phyloP scores from a whole-genome alignment of 805 yeast species.

The Wickerhamomyces mucosus region DNA sequence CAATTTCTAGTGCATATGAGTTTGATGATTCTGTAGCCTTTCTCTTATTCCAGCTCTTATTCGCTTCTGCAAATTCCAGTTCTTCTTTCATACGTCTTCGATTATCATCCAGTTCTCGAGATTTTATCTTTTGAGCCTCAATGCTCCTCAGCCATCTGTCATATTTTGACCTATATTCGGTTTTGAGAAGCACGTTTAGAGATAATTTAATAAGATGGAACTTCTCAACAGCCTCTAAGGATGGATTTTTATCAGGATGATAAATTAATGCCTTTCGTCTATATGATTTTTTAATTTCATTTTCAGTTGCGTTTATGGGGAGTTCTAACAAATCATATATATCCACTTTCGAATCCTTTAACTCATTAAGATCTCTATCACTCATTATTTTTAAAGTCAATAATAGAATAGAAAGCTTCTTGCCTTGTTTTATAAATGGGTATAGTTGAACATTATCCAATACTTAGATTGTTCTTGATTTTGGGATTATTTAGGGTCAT shows the following conservation, averaged over 20 bases:
- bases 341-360: conserved; percentile 10
- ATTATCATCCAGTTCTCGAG: conserved; percentile 8
- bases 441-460: too few relatives aligned
- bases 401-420: neutral
- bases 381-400: neutral
- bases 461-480: too few relatives aligned
- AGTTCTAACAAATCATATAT: conserved; percentile 62
- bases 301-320: conserved; percentile 46
- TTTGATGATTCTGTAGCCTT: conserved; percentile 4
- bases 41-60: conserved; percentile 10
- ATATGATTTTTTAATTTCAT: conserved; percentile 67
- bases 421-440: too few relatives aligned
- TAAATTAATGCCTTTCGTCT: conserved; percentile 68
- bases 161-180: conserved; percentile 72
- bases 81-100: conserved; percentile 11
- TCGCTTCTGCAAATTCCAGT: neutral
- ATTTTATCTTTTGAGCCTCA: conserved; percentile 4
- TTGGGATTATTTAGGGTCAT: too few relatives aligned
- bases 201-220: conserved; percentile 83
- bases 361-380: conserved; percentile 12
- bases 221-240: conserved; percentile 83
- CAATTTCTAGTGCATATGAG: conserved; percentile 10
- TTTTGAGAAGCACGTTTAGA: conserved; percentile 71
- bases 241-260: conserved; percentile 77
- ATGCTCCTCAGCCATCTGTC: conserved; percentile 32